Conservation (phyloP, 768 basidiomycete species). For the Kwoniella dendrophila region DNA sequence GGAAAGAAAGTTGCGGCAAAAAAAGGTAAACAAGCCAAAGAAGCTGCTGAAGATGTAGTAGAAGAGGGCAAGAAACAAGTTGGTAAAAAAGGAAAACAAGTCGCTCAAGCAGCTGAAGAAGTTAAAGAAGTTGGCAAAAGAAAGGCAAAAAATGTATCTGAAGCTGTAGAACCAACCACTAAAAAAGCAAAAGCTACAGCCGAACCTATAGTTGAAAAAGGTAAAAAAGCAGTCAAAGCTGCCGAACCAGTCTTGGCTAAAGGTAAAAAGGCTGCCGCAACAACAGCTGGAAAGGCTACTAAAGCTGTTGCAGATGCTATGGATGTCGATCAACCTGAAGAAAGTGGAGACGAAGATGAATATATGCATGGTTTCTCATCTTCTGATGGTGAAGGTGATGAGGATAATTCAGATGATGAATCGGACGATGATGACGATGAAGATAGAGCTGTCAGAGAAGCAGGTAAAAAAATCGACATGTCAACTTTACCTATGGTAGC, state of each 20-base stretch:
- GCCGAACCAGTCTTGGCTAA: slow-evolving; percentile 23
- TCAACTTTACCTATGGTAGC: slow-evolving; percentile 78
- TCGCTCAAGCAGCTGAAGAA: slow-evolving; percentile 9
- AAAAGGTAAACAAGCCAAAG: slow-evolving; percentile 27
- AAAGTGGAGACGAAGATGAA: slow-evolving; percentile 35
- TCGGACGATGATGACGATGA: slow-evolving; percentile 62
- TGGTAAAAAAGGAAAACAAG: slow-evolving; percentile 25
- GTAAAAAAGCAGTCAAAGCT: slow-evolving; percentile 18
- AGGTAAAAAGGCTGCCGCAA: slow-evolving; percentile 38
- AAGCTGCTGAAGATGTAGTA: slow-evolving; percentile 15
- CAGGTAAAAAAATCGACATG: slow-evolving; percentile 62
- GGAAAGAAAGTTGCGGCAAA: slow-evolving; percentile 20
- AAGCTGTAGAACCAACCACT: slow-evolving; percentile 17
- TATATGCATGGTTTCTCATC: slow-evolving; percentile 63
- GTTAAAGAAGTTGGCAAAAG: slow-evolving; percentile 25
- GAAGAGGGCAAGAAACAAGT: slow-evolving; percentile 28
- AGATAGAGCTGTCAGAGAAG: slow-evolving; percentile 58
- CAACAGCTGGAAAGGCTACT: slow-evolving; percentile 32
- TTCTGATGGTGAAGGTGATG: slow-evolving; percentile 58
- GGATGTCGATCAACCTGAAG: slow-evolving; percentile 30
- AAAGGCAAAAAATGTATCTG: slow-evolving; percentile 26
- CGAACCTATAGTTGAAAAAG: slow-evolving; percentile 23
- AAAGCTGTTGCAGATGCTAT: slow-evolving; percentile 22
- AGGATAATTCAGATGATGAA: slow-evolving; percentile 65
- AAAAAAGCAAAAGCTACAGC: slow-evolving; percentile 31